A percentile compares a stretch with the other conserved stretches of the same genome.
Conservation (phyloP, 2,329 filamentous ascomycete genomes). For the Parafenestella ontariensis region DNA sequence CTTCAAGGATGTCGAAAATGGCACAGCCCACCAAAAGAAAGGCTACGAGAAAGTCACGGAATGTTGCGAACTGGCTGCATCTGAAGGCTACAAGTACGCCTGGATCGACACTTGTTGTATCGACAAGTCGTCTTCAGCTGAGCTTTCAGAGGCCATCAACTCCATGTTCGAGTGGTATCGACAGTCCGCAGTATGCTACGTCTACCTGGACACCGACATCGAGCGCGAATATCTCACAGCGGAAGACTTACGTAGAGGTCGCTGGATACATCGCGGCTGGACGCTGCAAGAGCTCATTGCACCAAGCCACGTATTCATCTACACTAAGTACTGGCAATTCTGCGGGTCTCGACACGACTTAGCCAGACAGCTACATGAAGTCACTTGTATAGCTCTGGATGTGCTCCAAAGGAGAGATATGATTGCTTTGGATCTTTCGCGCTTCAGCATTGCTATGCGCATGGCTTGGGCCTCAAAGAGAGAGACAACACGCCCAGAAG, state of each 20-base stretch:
- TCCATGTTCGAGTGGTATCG: slow-evolving; percentile 1
- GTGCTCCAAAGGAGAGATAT: neutral
- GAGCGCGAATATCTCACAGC: neutral
- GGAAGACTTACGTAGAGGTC: neutral
- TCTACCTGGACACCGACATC: neutral
- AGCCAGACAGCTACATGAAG: neutral
- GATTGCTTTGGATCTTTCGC: slow-evolving; percentile 1
- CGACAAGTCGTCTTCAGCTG: neutral
- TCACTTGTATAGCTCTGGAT: neutral
- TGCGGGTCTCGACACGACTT: neutral
- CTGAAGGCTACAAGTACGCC: neutral
- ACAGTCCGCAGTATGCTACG: neutral
- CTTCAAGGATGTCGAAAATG: neutral
- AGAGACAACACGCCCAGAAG: slow-evolving; percentile 21
- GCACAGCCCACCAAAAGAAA: neutral
- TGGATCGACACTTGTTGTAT: slow-evolving; percentile 9
- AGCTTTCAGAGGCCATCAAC: too few relatives aligned
- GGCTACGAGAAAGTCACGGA: neutral
- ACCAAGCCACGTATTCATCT: neutral
- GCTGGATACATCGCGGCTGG: neutral
- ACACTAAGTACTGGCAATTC: neutral
- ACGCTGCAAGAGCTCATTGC: slow-evolving; percentile 6
- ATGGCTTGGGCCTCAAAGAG: slow-evolving; percentile 26
- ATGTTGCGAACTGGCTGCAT: neutral
- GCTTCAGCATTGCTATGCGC: neutral